Base-by-base conservation (phyloP, 1,284 basidiomycete genomes). In the Thecaphora frezii region DNA sequence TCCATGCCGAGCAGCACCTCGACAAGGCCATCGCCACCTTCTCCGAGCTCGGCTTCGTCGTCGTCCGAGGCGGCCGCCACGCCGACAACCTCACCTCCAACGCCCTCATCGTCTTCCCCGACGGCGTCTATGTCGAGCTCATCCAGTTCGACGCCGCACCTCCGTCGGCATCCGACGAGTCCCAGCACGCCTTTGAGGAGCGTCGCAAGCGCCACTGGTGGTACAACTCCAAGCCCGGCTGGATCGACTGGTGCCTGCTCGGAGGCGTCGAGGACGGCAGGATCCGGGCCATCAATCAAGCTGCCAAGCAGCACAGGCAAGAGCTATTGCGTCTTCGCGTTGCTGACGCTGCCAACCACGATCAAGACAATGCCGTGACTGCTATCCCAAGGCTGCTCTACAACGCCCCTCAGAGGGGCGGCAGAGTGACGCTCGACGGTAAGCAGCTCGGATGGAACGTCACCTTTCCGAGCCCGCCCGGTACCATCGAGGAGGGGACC, bases 51-150 rank as follows among this genome's bases (percentile, higher is more conserved):
- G 70, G 70, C 37, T 73, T 73, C 41, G 54, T 58, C 21, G 69
- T 71, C 3, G 51, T 54, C 12, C 54, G 59, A 8, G 70, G 70
- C 16, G 70, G 70, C 0, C 38, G 41, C 2, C 70, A 73, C 46
- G 65, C 62, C 5, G 68, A 73, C 23, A 54, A 54, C 5, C 43
- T 73, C 13, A 73, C 70, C 2, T 55, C 55, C 5, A 73, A 73
- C 36, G 66, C 63, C 4, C 65, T 73, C 36, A 66, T 71, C 38
- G 52, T 69, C 1, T 58, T 73, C 22, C 39, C 58, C 9, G 69
- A 73, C 45, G 70, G 70, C 9, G 57, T 71, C 9, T 73, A 73
- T 26, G 53, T 73, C 41, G 70, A 73, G 57, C 26, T 73, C 7
- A 61, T 73, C 44, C 61, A 62, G 23, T 73, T 73, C 50, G 54